These are phyloP conservation scores for Musa acuminata DNA, from an alignment of 176 grass and related monocot species.

Conservation along the genomic window DNA sequence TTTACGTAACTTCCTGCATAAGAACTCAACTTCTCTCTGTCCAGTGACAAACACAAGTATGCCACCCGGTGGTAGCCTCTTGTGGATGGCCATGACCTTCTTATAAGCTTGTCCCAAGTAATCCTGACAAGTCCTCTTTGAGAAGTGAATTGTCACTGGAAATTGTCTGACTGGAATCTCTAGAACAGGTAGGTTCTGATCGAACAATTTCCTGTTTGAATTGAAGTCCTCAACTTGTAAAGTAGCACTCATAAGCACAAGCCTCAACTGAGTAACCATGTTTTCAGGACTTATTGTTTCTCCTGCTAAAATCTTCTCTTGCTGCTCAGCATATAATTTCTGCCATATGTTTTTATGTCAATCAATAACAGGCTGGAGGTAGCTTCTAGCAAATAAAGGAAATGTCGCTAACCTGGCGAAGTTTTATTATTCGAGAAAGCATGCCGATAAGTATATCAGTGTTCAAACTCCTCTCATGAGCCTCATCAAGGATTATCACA, in stretches of 20 bases:
- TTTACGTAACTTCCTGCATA: constrained; percentile 67
- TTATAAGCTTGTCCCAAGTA: constrained; percentile 88
- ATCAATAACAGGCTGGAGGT: constrained; percentile 1
- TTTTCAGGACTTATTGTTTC: constrained; percentile 39
- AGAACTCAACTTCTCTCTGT: constrained; percentile 82
- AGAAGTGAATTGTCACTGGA: constrained; percentile 78
- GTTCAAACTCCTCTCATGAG: constrained; percentile 99
- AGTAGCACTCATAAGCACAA: constrained; percentile 96
- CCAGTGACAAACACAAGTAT: constrained; percentile 97
- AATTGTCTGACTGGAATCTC: constrained; percentile 77
- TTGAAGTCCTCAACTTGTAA: constrained; percentile 80
- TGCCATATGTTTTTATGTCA: constrained; percentile 26
- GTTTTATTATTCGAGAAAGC: constrained; percentile 87
- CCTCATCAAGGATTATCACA: constrained; percentile 94
- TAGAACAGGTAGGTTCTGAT: constrained; percentile 57
- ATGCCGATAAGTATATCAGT: constrained; percentile 96
- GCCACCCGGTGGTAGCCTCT: constrained; percentile 73
- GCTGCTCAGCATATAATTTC: constrained; percentile 55
- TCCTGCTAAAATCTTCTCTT: constrained; percentile 47
- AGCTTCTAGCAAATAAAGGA: not conserved
- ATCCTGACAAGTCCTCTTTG: constrained; percentile 77
- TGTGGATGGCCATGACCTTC: constrained; percentile 84
- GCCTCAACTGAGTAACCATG: constrained; percentile 62
- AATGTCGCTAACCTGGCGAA: constrained; percentile 48
- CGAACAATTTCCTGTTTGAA: constrained; percentile 81